Conservation (phyloP, 371 early-diverging fungal genomes). For the Dentiscutata heterogama region DNA sequence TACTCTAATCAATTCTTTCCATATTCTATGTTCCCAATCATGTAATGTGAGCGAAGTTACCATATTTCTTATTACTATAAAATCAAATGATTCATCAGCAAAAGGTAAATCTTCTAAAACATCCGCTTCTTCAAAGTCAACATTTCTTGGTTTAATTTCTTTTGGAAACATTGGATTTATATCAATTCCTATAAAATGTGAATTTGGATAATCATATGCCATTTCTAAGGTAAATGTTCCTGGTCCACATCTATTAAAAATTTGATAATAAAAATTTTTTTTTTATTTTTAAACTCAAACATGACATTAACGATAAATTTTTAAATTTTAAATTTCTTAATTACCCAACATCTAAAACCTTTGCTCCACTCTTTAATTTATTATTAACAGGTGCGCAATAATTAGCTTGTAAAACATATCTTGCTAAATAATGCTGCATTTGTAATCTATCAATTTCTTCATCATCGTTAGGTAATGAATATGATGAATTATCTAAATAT, state of each 20-base stretch:
- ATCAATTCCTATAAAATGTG: slow-evolving; percentile 65
- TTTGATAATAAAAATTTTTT: neutral
- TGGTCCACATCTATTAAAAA: slow-evolving; percentile 1
- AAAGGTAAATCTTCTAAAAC: slow-evolving; percentile 50
- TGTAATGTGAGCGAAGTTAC: slow-evolving; percentile 49
- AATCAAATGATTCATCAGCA: slow-evolving; percentile 55
- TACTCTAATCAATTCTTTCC: slow-evolving; percentile 57
- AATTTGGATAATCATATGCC: slow-evolving; percentile 65
- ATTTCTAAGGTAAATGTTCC: slow-evolving; percentile 55
- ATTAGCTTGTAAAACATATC: slow-evolving; percentile 29
- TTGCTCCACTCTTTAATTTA: neutral
- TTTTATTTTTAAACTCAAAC: neutral
- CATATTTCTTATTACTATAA: slow-evolving; percentile 51
- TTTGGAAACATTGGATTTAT: slow-evolving; percentile 63
- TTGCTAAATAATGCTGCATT: slow-evolving; percentile 29
- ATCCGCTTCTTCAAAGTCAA: slow-evolving; percentile 56
- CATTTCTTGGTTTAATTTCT: slow-evolving; percentile 65
- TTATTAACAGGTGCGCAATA: slow-evolving; percentile 32
- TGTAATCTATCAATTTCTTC: slow-evolving; percentile 42
- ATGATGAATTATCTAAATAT: no score
- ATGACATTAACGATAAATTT: neutral
- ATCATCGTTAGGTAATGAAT: slow-evolving; percentile 37
- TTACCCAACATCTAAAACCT: slow-evolving; percentile 42
- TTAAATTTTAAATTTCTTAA: no score
- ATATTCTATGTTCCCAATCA: slow-evolving; percentile 52